phyloP scores from a whole-genome alignment of 106 monocot genomes.

The Xerophyta viscosa region DNA sequence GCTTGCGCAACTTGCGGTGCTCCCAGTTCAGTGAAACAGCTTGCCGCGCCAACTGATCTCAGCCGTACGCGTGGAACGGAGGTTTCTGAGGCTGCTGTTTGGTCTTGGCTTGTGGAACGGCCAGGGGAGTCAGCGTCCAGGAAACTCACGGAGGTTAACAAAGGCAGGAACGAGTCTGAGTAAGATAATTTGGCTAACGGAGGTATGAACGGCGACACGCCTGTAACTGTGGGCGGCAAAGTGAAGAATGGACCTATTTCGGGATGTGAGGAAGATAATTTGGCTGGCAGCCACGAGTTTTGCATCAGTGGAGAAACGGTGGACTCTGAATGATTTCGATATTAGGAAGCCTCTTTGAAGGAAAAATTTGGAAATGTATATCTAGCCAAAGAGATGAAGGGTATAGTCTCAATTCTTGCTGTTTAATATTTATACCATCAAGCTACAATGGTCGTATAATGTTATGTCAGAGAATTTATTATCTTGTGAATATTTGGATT shows the following conservation, averaged over 20 bases:
- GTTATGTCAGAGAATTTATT: too few relatives aligned
- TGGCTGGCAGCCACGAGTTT: slow-evolving; percentile 27
- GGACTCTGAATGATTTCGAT: slow-evolving; percentile 85
- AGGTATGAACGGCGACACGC: too few relatives aligned
- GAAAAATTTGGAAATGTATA: slow-evolving; percentile 98
- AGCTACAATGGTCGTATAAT: too few relatives aligned
- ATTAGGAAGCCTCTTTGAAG: slow-evolving; percentile 90
- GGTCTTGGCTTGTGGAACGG: slow-evolving; percentile 39
- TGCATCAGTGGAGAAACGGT: slow-evolving; percentile 53
- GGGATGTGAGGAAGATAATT: too few relatives aligned
- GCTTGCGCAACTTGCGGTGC: slow-evolving; percentile 47
- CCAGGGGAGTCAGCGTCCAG: slow-evolving; percentile 25
- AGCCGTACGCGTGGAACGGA: too few relatives aligned
- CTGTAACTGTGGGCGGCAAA: too few relatives aligned
- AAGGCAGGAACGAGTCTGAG: slow-evolving; percentile 44
- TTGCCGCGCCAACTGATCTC: too few relatives aligned
- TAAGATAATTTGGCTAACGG: too few relatives aligned
- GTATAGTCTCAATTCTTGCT: too few relatives aligned
- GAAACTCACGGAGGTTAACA: slow-evolving; percentile 67
- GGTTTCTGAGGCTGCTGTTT: slow-evolving; percentile 32
- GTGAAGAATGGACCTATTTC: too few relatives aligned
- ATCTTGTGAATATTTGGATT: too few relatives aligned
- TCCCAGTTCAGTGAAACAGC: slow-evolving; percentile 40
- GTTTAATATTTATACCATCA: too few relatives aligned
- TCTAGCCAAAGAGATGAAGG: slow-evolving; percentile 92